Conservation (phyloP, 345 rosid genomes). For the Camelina laxa region DNA sequence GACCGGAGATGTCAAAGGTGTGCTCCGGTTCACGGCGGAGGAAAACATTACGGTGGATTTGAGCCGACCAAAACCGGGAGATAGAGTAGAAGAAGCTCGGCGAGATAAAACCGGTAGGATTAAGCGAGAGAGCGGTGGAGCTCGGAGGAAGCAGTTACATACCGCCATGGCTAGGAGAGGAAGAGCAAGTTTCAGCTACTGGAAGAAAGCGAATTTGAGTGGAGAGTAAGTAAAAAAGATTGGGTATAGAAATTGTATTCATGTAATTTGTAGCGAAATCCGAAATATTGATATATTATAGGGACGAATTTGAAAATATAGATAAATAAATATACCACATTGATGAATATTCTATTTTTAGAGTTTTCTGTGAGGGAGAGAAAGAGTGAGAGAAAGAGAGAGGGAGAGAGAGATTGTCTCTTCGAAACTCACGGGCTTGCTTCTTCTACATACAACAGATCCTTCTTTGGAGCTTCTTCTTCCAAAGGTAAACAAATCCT, state of each 20-base stretch:
- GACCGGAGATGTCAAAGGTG: constrained; percentile 37
- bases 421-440: constrained; percentile 46
- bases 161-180: constrained; percentile 52
- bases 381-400: constrained; percentile 36
- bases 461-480: constrained; percentile 42
- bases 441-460: constrained; percentile 32
- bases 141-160: constrained; percentile 46
- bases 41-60: constrained; percentile 42
- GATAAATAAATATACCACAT: neutral
- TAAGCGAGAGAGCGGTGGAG: constrained; percentile 44
- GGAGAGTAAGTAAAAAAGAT: constrained; percentile 24
- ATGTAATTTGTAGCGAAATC: neutral
- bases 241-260: neutral
- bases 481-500: constrained; percentile 32
- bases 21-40: constrained; percentile 41
- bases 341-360: constrained; percentile 16
- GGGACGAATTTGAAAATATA: neutral
- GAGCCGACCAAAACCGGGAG: constrained; percentile 27
- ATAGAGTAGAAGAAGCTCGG: constrained; percentile 24
- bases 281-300: neutral
- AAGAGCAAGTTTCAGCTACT: neutral
- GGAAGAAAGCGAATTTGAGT: constrained; percentile 20
- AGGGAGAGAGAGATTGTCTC: constrained; percentile 39
- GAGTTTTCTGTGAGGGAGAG: constrained; percentile 6
- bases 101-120: constrained; percentile 43